Percentiles rank a stretch among this genome's conserved stretches.
Evolutionary conservation across 129 eudicot genomes (phyloP).

Genomic region (Lactuca sativa): DNA sequence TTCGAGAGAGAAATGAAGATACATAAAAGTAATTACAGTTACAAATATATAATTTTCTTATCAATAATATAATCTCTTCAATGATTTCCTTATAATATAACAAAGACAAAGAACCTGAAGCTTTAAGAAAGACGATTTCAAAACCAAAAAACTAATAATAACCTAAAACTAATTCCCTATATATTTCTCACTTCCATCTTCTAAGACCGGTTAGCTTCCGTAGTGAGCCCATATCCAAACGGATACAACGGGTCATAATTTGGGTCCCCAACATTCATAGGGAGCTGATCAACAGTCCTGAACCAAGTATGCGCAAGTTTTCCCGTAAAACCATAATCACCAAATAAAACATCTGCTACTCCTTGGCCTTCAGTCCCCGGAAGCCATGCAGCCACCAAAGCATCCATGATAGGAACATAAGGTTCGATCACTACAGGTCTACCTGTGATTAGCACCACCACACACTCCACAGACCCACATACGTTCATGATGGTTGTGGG

Average conservation of each 20-base stretch:
- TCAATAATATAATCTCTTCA: background rate
- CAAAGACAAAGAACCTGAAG: background rate
- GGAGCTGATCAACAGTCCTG: conserved; percentile 34
- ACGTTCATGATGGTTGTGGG: conserved; percentile 52
- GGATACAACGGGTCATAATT: conserved; percentile 38
- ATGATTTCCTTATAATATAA: too few species aligned
- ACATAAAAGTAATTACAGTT: background rate
- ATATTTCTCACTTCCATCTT: too few species aligned
- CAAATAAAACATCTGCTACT: conserved; percentile 51
- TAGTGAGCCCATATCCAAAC: conserved; percentile 28
- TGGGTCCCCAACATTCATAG: conserved; percentile 33
- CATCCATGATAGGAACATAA: conserved; percentile 47
- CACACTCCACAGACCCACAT: conserved; percentile 58
- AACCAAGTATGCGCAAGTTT: conserved; percentile 35
- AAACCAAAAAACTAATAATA: background rate
- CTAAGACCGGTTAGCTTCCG: conserved; percentile 9
- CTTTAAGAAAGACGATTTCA: background rate
- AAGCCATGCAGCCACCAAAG: conserved; percentile 75
- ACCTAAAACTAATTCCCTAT: background rate
- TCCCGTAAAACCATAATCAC: conserved; percentile 32
- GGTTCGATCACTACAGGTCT: conserved; percentile 73
- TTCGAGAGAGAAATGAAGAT: background rate
- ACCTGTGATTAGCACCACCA: conserved; percentile 61
- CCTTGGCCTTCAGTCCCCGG: conserved; percentile 82
- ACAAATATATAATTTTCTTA: too few species aligned